Evolutionary conservation across 805 yeast genomes (phyloP), one percentile per base, ranked within the genome.

Genomic region (Starmerella potacharoeniae): DNA sequence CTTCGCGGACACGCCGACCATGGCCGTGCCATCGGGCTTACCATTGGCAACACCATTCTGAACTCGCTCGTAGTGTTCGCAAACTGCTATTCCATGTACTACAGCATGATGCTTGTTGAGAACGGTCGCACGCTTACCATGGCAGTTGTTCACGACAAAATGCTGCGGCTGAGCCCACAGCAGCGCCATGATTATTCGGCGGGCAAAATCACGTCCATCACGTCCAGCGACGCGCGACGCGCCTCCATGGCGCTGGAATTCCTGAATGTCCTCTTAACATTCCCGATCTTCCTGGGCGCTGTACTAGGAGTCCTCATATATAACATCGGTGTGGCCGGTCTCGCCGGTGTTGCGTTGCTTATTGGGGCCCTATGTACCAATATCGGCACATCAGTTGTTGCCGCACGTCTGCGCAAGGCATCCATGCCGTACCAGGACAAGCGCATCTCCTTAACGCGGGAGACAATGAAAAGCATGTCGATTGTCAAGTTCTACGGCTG

Each of bases 401-500:
- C 44, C 3, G 48, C 55, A 7, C 29, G 37, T 13, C 35, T 55
- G 22, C 45, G 55, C 11, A 13, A 8, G 6, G 29, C 22, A 14
- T 45, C 55, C 14, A 33, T 46, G 46, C 69, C 68, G 2, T 77
- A 71, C 62, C 88, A 95, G 3, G 97, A 89, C 68, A 68, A 72
- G 28, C 80, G 97, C 64, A 86, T 89, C 17, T 75, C 81, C 49
- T 74, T 79, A 53, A 80, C 87, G 68, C 83, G 85, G 60, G 97
- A 89, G 67, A 78, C 87, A 36, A 71, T 90, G 60, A 80, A 77
- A 63, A 80, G 84, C 60, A 78, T 90, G 74, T 85, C 84, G 65
- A 77, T 83, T 68, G 85, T 89, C 68, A 89, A 90, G 71, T 84
- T 77, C 66, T 89, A 89, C 67, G 86, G 95, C 0, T 89, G 96